phyloP scores from a whole-genome alignment of 2,329 filamentous ascomycete species.

The Botrytis fabae region DNA sequence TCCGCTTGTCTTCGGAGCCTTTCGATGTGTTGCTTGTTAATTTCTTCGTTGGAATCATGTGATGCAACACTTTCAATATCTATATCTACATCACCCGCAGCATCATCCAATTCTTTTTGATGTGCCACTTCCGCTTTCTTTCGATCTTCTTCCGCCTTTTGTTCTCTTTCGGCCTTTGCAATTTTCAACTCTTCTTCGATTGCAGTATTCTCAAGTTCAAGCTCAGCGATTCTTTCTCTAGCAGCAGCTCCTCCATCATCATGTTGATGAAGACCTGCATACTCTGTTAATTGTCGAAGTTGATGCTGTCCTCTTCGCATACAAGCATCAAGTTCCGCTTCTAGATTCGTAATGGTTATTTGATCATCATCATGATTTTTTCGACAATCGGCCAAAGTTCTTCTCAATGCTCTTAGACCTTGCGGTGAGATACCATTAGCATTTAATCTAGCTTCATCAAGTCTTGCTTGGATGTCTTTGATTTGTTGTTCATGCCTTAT shows the following conservation, averaged over 20 bases:
- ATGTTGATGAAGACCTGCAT: neutral
- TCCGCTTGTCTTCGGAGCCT: neutral
- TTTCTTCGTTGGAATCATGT: slow-evolving; percentile 5
- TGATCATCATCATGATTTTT: neutral
- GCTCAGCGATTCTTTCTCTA: neutral
- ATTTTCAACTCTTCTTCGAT: neutral
- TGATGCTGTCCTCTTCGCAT: neutral
- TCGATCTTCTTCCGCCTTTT: neutral
- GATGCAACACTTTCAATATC: neutral
- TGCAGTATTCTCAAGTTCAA: neutral
- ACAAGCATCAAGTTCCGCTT: slow-evolving; percentile 7
- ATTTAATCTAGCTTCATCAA: slow-evolving; percentile 7
- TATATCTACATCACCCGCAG: neutral
- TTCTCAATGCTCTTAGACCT: neutral
- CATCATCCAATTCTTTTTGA: neutral
- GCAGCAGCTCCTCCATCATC: neutral
- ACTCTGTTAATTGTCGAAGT: neutral
- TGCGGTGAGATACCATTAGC: slow-evolving; percentile 13
- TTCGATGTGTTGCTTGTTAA: slow-evolving; percentile 10
- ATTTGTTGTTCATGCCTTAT: neutral
- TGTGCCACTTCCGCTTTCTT: neutral
- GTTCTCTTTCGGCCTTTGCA: neutral
- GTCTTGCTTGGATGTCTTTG: neutral
- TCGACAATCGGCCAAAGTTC: neutral
- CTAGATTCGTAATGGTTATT: neutral